These are phyloP conservation scores for Fusarium falciforme DNA, from an alignment of 2,329 filamentous ascomycete species.

Conservation along the genomic window DNA sequence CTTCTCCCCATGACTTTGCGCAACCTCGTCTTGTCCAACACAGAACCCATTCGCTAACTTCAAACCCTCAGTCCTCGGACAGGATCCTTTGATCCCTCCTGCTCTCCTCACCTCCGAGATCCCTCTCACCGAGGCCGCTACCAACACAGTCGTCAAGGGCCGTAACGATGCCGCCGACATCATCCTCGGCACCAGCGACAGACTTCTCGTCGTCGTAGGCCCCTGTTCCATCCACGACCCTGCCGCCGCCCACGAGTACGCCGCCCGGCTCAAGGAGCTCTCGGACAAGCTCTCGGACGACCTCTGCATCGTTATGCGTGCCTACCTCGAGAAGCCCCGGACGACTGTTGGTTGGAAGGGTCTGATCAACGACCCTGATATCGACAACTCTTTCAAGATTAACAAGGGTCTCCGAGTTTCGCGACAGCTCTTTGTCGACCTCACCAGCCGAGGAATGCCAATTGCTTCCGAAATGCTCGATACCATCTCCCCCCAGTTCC, in stretches of 20 bases:
- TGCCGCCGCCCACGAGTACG: constrained; percentile 87
- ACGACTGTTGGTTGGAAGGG: constrained; percentile 99
- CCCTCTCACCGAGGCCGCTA: constrained; percentile 72
- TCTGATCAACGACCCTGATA: constrained; percentile 98
- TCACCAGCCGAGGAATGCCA: constrained; percentile 89
- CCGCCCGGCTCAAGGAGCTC: constrained; percentile 78
- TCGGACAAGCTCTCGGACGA: constrained; percentile 84
- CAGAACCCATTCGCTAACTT: constrained; percentile 29
- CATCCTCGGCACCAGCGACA: constrained; percentile 83
- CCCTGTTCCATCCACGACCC: constrained; percentile 99
- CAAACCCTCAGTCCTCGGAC: constrained; percentile 78
- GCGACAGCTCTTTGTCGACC: constrained; percentile 91
- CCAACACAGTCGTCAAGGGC: constrained; percentile 77
- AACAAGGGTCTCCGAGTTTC: constrained; percentile 96
- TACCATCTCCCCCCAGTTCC: constrained; percentile 97
- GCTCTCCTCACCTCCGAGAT: constrained; percentile 89
- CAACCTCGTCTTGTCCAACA: not conserved
- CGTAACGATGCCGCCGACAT: constrained; percentile 77
- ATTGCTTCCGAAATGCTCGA: constrained; percentile 99
- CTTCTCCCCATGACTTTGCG: not conserved
- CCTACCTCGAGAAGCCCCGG: constrained; percentile 98
- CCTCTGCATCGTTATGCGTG: constrained; percentile 94
- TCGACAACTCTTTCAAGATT: constrained; percentile 97
- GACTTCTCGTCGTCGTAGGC: constrained; percentile 92
- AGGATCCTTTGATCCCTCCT: constrained; percentile 93